phyloP scores from a whole-genome alignment of 305 asterid species.

The Fraxinus latifolia region DNA sequence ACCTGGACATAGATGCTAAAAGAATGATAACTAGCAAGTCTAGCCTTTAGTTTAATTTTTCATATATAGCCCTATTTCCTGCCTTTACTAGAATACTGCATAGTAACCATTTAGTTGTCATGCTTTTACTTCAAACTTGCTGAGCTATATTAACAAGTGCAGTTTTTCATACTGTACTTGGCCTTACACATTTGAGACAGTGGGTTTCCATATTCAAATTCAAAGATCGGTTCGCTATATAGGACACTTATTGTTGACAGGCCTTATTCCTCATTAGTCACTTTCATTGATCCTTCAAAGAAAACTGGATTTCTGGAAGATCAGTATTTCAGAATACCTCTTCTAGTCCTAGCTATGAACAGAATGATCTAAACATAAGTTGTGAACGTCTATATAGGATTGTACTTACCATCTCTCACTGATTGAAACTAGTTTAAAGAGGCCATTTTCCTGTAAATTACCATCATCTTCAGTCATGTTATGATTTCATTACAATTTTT shows the following conservation, averaged over 20 bases:
- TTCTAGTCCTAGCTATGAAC: neutral
- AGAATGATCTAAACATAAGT: neutral
- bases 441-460: slow-evolving; percentile 4
- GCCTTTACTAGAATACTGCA: neutral
- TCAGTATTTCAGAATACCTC: neutral
- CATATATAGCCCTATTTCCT: neutral
- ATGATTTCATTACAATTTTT: slow-evolving; percentile 3
- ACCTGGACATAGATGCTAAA: neutral
- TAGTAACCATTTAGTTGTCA: neutral
- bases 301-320: neutral
- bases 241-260: neutral
- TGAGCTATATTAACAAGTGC: neutral
- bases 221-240: neutral
- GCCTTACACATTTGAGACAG: neutral
- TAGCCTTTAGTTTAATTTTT: neutral
- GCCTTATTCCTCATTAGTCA: neutral
- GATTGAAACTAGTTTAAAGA: slow-evolving; percentile 1
- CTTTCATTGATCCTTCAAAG: neutral
- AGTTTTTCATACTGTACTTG: neutral
- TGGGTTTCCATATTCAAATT: neutral
- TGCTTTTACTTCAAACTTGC: neutral
- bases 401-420: slow-evolving; percentile 1
- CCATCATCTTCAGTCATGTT: neutral
- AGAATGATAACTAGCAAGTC: neutral
- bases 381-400: neutral